These are phyloP conservation scores for Brettanomyces nanus DNA, from an alignment of 805 yeast genomes.

Conservation along the genomic window DNA sequence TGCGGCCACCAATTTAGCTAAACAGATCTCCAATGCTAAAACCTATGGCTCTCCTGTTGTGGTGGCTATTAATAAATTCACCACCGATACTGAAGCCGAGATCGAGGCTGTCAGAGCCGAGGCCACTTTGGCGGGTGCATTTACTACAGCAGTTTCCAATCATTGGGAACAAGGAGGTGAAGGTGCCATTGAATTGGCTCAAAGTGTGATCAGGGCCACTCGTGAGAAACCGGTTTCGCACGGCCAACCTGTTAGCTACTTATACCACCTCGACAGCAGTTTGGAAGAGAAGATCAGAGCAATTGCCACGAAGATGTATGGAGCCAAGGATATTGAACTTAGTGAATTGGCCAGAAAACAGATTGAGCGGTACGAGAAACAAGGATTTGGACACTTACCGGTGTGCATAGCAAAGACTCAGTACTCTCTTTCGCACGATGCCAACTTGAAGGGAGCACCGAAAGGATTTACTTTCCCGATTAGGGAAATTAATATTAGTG, in stretches of 20 bases:
- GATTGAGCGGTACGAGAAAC: conserved; percentile 57
- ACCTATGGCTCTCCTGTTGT: conserved; percentile 71
- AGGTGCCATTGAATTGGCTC: conserved; percentile 70
- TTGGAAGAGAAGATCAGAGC: conserved; percentile 61
- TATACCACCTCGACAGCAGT: conserved; percentile 49
- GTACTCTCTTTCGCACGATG: conserved; percentile 77
- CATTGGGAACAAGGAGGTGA: conserved; percentile 86
- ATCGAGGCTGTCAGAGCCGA: conserved; percentile 59
- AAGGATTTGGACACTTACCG: conserved; percentile 73
- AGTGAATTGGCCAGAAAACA: conserved; percentile 63
- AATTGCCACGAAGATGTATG: conserved; percentile 72
- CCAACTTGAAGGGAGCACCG: conserved; percentile 77
- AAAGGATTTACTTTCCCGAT: conserved; percentile 73
- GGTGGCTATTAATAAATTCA: conserved; percentile 75
- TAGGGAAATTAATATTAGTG: conserved; percentile 74
- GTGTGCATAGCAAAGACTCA: conserved; percentile 84
- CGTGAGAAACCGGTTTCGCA: conserved; percentile 27
- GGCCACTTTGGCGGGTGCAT: conserved; percentile 71
- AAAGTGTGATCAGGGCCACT: conserved; percentile 59
- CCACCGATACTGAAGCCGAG: conserved; percentile 63
- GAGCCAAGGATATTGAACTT: conserved; percentile 65
- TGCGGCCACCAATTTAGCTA: conserved; percentile 58
- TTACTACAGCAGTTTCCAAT: conserved; percentile 70
- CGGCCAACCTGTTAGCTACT: conserved; percentile 32
- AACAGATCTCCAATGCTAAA: conserved; percentile 67